Base-by-base conservation (phyloP, 2,329 filamentous ascomycete species). In the Ophiostoma australiae region DNA sequence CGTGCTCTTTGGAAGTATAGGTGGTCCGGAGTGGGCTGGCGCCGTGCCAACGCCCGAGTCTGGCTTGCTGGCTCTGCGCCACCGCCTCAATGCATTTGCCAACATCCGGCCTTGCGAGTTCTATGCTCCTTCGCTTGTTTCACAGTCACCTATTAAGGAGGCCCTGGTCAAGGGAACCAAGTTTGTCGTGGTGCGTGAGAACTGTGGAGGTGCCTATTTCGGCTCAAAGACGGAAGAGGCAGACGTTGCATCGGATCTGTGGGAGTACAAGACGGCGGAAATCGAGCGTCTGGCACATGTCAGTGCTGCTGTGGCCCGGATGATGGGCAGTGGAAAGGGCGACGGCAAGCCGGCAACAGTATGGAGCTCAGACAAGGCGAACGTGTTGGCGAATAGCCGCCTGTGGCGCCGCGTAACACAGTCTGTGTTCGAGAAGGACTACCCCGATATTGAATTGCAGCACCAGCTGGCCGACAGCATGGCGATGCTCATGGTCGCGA, bases 311-410 rank as follows among this genome's bases (percentile, higher is more conserved):
- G 77, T 85, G 5, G 83, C 84, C 0, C 75, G 78, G 0, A 78
- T 80, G 17, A 72, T 80, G 48, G 76, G 69, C 44, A 58, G 71
- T 73, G 17, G 76, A 71, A 1, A 74, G 52, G 58, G 75, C 77
- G 8, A 78, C 78, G 66, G 75, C 76, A 67, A 58, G 10, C 80
- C 82, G 15, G 78, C 80, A 0, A 76, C 79, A 1, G 83, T 85
- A 1, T 83, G 80, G 79, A 83, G 81, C 71, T 80, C 80, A 0
- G 84, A 86, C 76, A 86, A 86, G 76, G 83, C 83, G 61, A 86
- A 86, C 72, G 84, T 86, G 11, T 80, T 86, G 10, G 84, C 84
- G 0, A 84, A 79, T 67, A 80, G 81, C 4, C 77, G 84, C 2
- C 80, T 86, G 4, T 85, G 84, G 84, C 76, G 84, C 4, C 76